These are phyloP conservation scores for Neopestalotiopsis sp. DNA, from an alignment of 2,329 filamentous ascomycete genomes.

Conservation along the genomic window DNA sequence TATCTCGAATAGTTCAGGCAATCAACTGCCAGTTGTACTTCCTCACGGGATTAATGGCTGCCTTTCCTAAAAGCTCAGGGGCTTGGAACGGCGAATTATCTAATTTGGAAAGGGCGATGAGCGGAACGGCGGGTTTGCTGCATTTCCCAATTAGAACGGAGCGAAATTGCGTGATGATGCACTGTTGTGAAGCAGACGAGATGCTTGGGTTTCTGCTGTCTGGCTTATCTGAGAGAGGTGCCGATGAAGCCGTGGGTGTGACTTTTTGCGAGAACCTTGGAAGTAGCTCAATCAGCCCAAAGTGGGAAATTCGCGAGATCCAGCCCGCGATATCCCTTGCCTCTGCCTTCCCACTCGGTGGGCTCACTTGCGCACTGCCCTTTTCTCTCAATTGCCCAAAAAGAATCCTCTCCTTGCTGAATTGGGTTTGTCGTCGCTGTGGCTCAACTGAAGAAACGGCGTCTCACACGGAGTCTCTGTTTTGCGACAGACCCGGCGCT, in stretches of 20 bases:
- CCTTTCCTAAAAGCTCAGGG: not conserved
- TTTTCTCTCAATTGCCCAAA: slow-evolving; percentile 19
- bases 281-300: not conserved
- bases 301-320: slow-evolving; percentile 9
- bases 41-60: not conserved
- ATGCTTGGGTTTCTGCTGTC: not conserved
- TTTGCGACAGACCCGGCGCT: slow-evolving; percentile 39
- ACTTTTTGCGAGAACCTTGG: slow-evolving; percentile 10
- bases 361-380: slow-evolving; percentile 14
- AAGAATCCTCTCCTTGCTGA: not conserved
- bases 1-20: not conserved
- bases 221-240: not conserved
- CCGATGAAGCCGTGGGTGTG: not conserved
- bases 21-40: not conserved
- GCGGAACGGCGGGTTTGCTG: not conserved
- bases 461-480: slow-evolving; percentile 17
- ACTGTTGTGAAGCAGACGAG: not conserved
- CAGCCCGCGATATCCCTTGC: slow-evolving; percentile 17
- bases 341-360: slow-evolving; percentile 7
- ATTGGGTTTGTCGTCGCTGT: slow-evolving; percentile 11
- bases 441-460: not conserved
- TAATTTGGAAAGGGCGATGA: not conserved
- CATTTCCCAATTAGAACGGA: not conserved
- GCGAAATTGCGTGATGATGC: not conserved
- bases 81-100: not conserved